Percentiles rank a stretch among this genome's conserved stretches.
These are phyloP conservation scores for Gonium pectorale DNA, from an alignment of 139 green algal genomes.

Conservation along the genomic window DNA sequence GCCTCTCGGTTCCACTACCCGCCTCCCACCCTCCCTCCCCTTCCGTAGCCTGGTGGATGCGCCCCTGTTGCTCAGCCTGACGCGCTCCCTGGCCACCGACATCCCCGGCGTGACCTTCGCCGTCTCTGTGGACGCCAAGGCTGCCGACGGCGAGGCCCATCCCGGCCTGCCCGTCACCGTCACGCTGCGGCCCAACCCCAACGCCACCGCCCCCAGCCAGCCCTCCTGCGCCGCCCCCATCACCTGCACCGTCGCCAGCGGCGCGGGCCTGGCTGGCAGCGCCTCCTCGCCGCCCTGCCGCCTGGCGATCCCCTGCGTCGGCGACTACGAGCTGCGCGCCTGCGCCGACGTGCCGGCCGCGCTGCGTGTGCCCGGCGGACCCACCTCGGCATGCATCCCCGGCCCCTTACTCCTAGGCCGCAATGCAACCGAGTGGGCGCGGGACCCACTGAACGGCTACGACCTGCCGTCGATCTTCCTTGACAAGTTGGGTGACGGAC, in stretches of 20 bases:
- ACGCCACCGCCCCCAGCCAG: not conserved
- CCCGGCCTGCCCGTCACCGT: constrained; percentile 21
- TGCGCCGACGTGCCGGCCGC: constrained; percentile 1
- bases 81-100: no score
- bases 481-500: no score
- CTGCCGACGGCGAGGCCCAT: no score
- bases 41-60: no score
- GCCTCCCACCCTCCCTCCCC: no score
- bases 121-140: no score
- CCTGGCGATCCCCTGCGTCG: constrained; percentile 57
- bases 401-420: constrained; percentile 10
- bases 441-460: not conserved
- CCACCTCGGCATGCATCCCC: not conserved
- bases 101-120: no score
- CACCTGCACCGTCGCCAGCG: not conserved
- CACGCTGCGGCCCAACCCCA: not conserved
- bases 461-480: not conserved
- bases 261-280: constrained; percentile 1
- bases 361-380: no score
- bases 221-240: not conserved
- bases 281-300: constrained; percentile 25
- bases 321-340: constrained; percentile 46
- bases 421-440: constrained; percentile 47
- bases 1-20: no score
- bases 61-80: no score